Conservation (phyloP, 495 filamentous ascomycete genomes). For the Polyplosphaeria fusca region DNA sequence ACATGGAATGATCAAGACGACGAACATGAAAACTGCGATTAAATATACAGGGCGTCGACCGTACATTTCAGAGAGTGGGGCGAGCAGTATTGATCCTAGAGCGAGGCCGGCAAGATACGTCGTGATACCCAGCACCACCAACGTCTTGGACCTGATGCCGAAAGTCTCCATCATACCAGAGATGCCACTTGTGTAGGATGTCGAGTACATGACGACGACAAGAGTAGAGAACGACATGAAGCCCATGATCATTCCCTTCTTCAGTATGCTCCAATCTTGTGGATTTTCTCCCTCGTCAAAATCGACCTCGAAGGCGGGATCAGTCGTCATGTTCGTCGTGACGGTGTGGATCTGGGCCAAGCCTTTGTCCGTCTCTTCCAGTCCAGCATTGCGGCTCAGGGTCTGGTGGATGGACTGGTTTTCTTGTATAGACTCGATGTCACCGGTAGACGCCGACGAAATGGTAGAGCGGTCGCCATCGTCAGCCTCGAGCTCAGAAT, state of each 20-base stretch:
- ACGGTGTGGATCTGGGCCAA: slow-evolving; percentile 10
- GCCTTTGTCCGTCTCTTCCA: slow-evolving; percentile 17
- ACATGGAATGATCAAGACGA: slow-evolving; percentile 66
- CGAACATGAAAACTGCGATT: slow-evolving; percentile 58
- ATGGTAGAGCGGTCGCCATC: slow-evolving; percentile 11
- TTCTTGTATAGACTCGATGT: background rate
- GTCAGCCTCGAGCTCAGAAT: background rate
- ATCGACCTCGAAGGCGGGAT: slow-evolving; percentile 71
- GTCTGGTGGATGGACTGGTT: slow-evolving; percentile 14
- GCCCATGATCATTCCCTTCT: slow-evolving; percentile 60
- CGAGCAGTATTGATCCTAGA: slow-evolving; percentile 66
- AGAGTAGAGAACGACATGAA: slow-evolving; percentile 71
- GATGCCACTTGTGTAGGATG: slow-evolving; percentile 68
- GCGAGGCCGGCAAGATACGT: slow-evolving; percentile 76
- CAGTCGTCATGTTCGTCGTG: slow-evolving; percentile 54
- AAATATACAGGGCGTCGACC: slow-evolving; percentile 74
- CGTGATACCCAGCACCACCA: slow-evolving; percentile 73
- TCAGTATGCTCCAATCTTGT: slow-evolving; percentile 68
- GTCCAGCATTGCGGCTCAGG: slow-evolving; percentile 24
- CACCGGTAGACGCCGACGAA: slow-evolving; percentile 7
- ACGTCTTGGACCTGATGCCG: slow-evolving; percentile 49
- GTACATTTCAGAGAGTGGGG: slow-evolving; percentile 74
- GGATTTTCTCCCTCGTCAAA: slow-evolving; percentile 70
- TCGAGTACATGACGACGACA: slow-evolving; percentile 79
- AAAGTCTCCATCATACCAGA: slow-evolving; percentile 61